A percentile compares a stretch with the other conserved stretches of the same genome.
Conservation (phyloP, 441 rosid species). For the Gossypium trilobum region DNA sequence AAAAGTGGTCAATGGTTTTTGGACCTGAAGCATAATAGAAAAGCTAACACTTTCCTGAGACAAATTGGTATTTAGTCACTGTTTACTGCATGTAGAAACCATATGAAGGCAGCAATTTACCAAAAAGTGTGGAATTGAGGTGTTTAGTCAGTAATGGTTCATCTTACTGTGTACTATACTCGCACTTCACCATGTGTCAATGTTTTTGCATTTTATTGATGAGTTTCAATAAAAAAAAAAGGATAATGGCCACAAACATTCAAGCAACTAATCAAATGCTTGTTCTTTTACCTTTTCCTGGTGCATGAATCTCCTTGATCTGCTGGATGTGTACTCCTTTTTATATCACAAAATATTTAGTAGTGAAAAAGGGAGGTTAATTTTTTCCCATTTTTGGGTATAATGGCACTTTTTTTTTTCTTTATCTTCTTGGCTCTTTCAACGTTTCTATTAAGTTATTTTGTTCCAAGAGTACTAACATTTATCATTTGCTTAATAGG, state of each 20-base stretch:
- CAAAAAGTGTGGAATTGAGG: background rate
- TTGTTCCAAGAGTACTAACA: slow-evolving; percentile 23
- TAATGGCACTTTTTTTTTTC: background rate
- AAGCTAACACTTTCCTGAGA: background rate
- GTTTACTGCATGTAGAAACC: background rate
- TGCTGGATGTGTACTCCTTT: background rate
- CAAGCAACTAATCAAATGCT: background rate
- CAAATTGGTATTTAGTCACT: background rate
- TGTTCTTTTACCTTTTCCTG: background rate
- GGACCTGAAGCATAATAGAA: background rate
- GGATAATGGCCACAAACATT: background rate
- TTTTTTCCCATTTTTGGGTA: background rate
- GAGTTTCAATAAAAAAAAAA: background rate
- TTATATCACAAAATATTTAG: background rate
- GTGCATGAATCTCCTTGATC: background rate
- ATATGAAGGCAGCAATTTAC: background rate
- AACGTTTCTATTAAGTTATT: slow-evolving; percentile 8
- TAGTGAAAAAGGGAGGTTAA: background rate
- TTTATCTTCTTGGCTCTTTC: background rate
- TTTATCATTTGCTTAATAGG: slow-evolving; percentile 55
- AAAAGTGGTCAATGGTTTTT: background rate
- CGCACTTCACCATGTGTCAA: background rate
- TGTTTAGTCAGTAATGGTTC: background rate
- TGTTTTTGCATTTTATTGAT: background rate
- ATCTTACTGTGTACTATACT: background rate